Conservation (phyloP, 768 basidiomycete species). For the Suillus ampliporus region DNA sequence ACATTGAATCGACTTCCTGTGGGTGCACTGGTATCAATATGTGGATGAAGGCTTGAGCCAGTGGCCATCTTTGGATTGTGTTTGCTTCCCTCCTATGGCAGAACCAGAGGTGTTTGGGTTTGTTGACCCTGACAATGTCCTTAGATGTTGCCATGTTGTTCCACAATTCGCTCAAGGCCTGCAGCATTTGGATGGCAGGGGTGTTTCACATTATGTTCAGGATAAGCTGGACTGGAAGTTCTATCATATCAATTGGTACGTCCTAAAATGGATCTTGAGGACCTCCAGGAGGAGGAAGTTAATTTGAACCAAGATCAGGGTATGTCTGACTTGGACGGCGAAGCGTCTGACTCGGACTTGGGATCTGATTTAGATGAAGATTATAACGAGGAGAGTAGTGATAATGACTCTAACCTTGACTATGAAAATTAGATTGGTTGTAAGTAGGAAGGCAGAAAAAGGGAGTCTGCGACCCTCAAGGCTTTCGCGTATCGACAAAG, state of each 20-base stretch:
- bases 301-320: not conserved
- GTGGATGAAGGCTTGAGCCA: not conserved
- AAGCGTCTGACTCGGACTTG: not conserved
- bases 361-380: not conserved
- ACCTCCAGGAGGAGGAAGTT: too few species aligned
- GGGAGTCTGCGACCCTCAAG: too few species aligned
- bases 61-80: not conserved
- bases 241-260: slow-evolving; percentile 19
- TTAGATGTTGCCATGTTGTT: slow-evolving; percentile 17
- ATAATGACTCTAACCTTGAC: not conserved
- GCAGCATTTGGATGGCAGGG: slow-evolving; percentile 1
- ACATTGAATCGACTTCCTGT: slow-evolving; percentile 13
- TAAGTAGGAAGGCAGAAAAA: not conserved
- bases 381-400: not conserved
- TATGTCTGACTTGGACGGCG: not conserved
- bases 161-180: slow-evolving; percentile 10
- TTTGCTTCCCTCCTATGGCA: slow-evolving; percentile 8
- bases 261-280: too few species aligned
- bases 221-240: slow-evolving; percentile 11
- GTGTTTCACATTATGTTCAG: slow-evolving; percentile 2
- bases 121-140: slow-evolving; percentile 12
- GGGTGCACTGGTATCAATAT: slow-evolving; percentile 16
- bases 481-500: too few species aligned
- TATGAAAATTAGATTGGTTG: not conserved
- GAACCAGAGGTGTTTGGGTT: slow-evolving; percentile 13